A percentile compares a stretch with the other conserved stretches of the same genome.
Evolutionary conservation across 2,329 filamentous ascomycete genomes (phyloP).

Genomic region (Neofusicoccum ribis): DNA sequence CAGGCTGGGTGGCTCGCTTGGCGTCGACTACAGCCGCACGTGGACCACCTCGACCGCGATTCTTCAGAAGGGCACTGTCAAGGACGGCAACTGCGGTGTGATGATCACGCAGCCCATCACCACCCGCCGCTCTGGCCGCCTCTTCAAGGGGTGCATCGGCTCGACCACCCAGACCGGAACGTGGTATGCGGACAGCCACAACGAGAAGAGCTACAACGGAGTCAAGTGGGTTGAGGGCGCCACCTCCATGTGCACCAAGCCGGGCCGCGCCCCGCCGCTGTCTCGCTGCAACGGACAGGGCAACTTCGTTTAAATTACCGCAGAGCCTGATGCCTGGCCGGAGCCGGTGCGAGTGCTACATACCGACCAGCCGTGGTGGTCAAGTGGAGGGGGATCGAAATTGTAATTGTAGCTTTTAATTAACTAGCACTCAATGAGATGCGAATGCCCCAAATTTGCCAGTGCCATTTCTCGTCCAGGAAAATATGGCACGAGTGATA

Average conservation of each 20-base stretch:
- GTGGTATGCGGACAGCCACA: conserved; percentile 25
- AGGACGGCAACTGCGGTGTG: background rate
- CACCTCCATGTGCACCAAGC: conserved; percentile 23
- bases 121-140: conserved; percentile 25
- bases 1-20: conserved; percentile 28
- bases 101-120: conserved; percentile 20
- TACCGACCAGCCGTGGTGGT: too few relatives aligned
- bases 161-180: conserved; percentile 22
- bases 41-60: conserved; percentile 27
- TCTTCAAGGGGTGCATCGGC: conserved; percentile 23
- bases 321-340: too few relatives aligned
- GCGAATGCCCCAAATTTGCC: too few relatives aligned
- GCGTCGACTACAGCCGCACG: conserved; percentile 30
- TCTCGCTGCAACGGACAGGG: conserved; percentile 23
- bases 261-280: conserved; percentile 21
- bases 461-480: too few relatives aligned
- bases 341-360: too few relatives aligned
- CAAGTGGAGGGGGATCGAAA: too few relatives aligned
- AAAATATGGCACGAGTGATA: too few relatives aligned
- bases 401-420: too few relatives aligned
- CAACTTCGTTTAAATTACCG: conserved; percentile 8
- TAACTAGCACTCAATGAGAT: too few relatives aligned
- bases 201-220: conserved; percentile 21
- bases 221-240: conserved; percentile 24
- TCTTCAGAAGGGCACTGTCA: background rate